Evolutionary conservation across 768 basidiomycete species (phyloP).

Genomic region (Hericium rajendrae): DNA sequence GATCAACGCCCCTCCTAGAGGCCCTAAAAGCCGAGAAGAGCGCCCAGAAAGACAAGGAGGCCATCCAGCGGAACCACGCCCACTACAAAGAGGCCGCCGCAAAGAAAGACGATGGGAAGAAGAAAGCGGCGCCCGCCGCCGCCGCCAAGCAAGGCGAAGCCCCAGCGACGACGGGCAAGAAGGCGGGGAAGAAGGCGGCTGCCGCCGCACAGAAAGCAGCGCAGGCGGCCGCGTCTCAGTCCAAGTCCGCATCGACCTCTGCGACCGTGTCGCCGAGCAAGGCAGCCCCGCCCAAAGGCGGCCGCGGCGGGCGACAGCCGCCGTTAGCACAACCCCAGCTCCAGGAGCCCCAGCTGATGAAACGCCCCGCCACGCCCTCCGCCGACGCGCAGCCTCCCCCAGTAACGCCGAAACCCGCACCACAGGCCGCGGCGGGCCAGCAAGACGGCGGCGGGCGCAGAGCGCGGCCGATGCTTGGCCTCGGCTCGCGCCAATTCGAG

Average conservation of each 20-base stretch:
- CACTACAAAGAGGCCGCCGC: constrained; percentile 51
- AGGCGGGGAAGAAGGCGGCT: constrained; percentile 24
- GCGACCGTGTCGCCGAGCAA: neutral
- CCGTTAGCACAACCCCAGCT: neutral
- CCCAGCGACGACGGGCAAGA: constrained; percentile 24
- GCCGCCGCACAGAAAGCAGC: constrained; percentile 6
- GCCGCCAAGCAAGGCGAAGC: neutral
- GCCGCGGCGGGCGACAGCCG: constrained; percentile 5
- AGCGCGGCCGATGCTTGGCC: constrained; percentile 47
- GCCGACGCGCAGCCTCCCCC: neutral
- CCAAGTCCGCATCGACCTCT: constrained; percentile 2
- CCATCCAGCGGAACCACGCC: constrained; percentile 60
- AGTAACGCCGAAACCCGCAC: neutral
- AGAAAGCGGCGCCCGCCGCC: constrained; percentile 18
- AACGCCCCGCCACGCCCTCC: neutral
- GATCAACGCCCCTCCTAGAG: constrained; percentile 86
- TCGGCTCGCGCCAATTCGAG: constrained; percentile 62
- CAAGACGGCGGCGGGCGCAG: constrained; percentile 1
- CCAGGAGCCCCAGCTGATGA: constrained; percentile 1
- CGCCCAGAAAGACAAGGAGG: constrained; percentile 59
- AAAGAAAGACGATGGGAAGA: constrained; percentile 32
- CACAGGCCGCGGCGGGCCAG: constrained; percentile 25
- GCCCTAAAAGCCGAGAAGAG: constrained; percentile 81
- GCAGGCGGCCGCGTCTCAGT: constrained; percentile 1
- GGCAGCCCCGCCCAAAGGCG: constrained; percentile 2